Evolutionary conservation across 2,329 filamentous ascomycete genomes (phyloP), one percentile per base, ranked within the genome.

Genomic region (Fusarium sp.): DNA sequence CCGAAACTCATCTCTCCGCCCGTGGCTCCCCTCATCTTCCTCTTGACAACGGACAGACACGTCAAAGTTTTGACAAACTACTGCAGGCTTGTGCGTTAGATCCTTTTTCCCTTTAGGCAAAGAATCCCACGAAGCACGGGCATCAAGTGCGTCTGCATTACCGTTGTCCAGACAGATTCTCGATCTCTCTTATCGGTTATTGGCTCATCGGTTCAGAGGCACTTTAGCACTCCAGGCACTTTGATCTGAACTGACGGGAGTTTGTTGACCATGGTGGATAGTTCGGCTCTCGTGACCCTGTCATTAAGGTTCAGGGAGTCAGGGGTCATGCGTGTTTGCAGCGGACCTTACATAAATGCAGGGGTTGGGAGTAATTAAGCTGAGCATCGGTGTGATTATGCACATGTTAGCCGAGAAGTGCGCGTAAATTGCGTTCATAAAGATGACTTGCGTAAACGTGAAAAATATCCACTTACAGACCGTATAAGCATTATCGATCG

Each of bases 321-420:
- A 68, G 47, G 65, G 60, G 61, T 52, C 41, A 44, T 56, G 47
- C 43, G 19, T 41, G 37, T 55, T 62, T 62, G 53, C 22, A 32
- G 48, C 44, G 56, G 61, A 56, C 60, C 61, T 65, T 66, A 61
- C 66, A 69, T 68, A 51, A 68, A 46, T 41, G 54, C 66, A 67
- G 58, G 62, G 62, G 46, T 27, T 30, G 27, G 27, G 22, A 53
- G 55, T 47, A 65, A 72, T 67, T 56, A 63, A 67, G 65, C 67
- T 67, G 60, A 46, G 56, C 60, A 62, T 44, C 49, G 44, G 41
- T 47, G 30, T 46, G 43, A 59, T 30, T 49, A 35, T 45, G 35
- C 22, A 27, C 15, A n/a, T n/a, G 23, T 43, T 56, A 37, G 20
- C 43, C 43, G 33, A 23, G 15, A 47, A 37, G 52, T 56, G 58